phyloP scores from a whole-genome alignment of 345 rosid species.

The Bruguiera sexangula region DNA sequence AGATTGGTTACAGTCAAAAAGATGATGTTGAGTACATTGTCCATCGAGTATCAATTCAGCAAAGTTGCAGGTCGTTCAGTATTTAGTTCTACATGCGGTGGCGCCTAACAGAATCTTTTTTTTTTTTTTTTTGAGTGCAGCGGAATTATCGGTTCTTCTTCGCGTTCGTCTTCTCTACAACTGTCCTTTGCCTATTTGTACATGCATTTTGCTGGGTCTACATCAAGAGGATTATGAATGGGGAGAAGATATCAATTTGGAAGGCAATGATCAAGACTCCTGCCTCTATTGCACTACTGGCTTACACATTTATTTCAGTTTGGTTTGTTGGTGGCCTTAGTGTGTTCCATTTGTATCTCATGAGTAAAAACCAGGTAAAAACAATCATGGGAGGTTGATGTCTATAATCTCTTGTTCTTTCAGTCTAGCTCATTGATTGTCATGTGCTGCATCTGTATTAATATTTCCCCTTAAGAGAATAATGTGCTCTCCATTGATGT shows the following conservation, averaged over 20 bases:
- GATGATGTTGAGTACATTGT: too few species aligned
- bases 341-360: conserved; percentile 76
- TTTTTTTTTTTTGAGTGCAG: conserved; percentile 47
- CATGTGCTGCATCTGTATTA: conserved; percentile 4
- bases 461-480: not conserved
- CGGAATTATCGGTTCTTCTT: conserved; percentile 95
- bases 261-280: conserved; percentile 78
- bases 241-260: conserved; percentile 65
- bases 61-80: too few species aligned
- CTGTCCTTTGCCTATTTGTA: conserved; percentile 78
- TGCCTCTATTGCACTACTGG: conserved; percentile 74
- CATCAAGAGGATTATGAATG: conserved; percentile 58
- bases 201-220: conserved; percentile 91
- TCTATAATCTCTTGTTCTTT: not conserved
- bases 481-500: not conserved
- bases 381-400: not conserved
- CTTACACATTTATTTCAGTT: conserved; percentile 60
- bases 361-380: conserved; percentile 84
- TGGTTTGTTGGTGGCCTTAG: conserved; percentile 99
- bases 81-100: too few species aligned
- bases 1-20: too few species aligned
- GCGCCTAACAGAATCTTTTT: too few species aligned
- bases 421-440: not conserved
- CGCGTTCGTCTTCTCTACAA: conserved; percentile 70
- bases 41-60: too few species aligned